phyloP scores from a whole-genome alignment of 2,329 filamentous ascomycete genomes.

The Xylariomycetidae sp. region DNA sequence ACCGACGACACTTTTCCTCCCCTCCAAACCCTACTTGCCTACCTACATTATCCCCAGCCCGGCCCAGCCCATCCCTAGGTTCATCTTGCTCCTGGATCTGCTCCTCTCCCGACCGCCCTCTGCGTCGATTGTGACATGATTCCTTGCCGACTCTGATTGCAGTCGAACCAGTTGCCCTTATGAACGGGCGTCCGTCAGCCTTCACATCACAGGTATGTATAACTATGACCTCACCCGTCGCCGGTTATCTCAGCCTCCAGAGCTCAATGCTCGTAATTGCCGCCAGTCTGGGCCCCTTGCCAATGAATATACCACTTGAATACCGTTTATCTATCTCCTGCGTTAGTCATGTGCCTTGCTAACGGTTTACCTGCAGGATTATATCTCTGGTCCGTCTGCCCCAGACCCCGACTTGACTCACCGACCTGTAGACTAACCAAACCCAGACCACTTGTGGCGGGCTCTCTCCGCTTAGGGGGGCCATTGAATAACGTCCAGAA shows the following conservation, averaged over 20 bases:
- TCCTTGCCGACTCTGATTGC: conserved; percentile 15
- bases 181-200: conserved; percentile 77
- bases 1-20: no score
- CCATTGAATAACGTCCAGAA: conserved; percentile 25
- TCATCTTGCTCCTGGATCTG: no score
- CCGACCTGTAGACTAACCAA: conserved; percentile 33
- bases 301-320: neutral
- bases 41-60: no score
- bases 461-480: conserved; percentile 40
- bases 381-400: conserved; percentile 61
- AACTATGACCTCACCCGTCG: conserved; percentile 4
- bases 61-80: no score
- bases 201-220: conserved; percentile 77
- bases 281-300: neutral
- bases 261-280: conserved; percentile 14
- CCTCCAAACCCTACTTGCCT: no score
- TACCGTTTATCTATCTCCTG: neutral
- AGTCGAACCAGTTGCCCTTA: conserved; percentile 57
- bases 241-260: neutral
- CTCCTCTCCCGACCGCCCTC: no score
- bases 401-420: conserved; percentile 35
- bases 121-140: no score
- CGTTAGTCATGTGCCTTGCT: conserved; percentile 28
- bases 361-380: conserved; percentile 52
- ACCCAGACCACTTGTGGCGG: conserved; percentile 48